A percentile compares a stretch with the other conserved stretches of the same genome.
Conservation (phyloP, 345 rosid species). For the Passiflora organensis region DNA sequence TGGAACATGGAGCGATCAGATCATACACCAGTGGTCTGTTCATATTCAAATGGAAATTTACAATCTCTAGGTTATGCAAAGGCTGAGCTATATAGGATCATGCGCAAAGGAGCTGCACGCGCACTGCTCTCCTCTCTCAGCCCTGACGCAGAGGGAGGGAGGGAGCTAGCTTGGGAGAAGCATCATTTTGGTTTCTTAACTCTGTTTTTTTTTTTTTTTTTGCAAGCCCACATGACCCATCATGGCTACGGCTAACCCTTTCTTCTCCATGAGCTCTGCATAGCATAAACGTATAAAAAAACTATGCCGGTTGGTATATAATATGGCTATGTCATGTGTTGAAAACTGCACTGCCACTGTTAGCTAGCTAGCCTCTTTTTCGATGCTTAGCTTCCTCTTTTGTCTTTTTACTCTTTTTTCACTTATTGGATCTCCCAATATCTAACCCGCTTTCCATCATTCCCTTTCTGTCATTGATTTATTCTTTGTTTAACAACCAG, state of each 20-base stretch:
- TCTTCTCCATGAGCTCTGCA: too few species aligned
- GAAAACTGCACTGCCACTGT: too few species aligned
- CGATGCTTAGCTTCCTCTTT: too few species aligned
- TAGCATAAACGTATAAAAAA: neutral
- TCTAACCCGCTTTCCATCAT: constrained; percentile 19
- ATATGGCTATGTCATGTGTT: neutral
- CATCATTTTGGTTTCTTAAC: too few species aligned
- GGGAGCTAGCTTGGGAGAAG: constrained; percentile 9
- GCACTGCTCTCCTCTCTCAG: constrained; percentile 22
- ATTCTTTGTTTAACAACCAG: neutral
- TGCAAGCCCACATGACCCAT: neutral
- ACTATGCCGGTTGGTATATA: neutral
- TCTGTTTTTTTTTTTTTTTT: neutral
- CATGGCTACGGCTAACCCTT: too few species aligned
- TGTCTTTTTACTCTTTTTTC: constrained; percentile 26
- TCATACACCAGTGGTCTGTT: neutral
- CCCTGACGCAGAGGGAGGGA: neutral
- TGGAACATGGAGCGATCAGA: constrained; percentile 6
- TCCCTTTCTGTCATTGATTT: constrained; percentile 23
- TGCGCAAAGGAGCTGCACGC: constrained; percentile 52
- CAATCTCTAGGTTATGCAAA: neutral
- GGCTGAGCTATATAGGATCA: constrained; percentile 28
- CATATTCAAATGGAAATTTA: neutral
- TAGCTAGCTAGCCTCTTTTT: too few species aligned
- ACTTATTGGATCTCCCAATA: constrained; percentile 35